Conservation (phyloP, 495 filamentous ascomycete genomes). For the Neurospora terricola region DNA sequence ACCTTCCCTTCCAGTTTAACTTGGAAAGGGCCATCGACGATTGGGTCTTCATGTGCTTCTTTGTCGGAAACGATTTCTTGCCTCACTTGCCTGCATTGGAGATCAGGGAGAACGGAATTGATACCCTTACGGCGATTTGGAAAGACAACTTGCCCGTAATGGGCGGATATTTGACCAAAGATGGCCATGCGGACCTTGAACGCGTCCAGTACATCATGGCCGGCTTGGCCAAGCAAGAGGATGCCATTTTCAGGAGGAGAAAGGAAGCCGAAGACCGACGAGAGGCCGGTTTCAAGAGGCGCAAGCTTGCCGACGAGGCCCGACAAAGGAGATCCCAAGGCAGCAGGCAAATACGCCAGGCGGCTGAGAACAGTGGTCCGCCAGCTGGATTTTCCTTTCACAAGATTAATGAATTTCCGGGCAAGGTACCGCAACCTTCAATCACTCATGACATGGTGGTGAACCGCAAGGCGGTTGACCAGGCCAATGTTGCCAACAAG, state of each 20-base stretch:
- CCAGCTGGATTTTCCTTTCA: slow-evolving; percentile 16
- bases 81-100: slow-evolving; percentile 94
- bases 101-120: slow-evolving; percentile 94
- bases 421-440: slow-evolving; percentile 42
- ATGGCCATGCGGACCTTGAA: slow-evolving; percentile 81
- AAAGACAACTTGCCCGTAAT: slow-evolving; percentile 81
- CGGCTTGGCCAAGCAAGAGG: slow-evolving; percentile 88
- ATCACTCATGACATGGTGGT: slow-evolving; percentile 83
- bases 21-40: slow-evolving; percentile 95
- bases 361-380: slow-evolving; percentile 12
- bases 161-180: slow-evolving; percentile 91
- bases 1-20: slow-evolving; percentile 68
- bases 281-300: slow-evolving; percentile 64
- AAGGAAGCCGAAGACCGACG: slow-evolving; percentile 73
- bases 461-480: slow-evolving; percentile 63
- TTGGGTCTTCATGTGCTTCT: slow-evolving; percentile 99
- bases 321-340: slow-evolving; percentile 11
- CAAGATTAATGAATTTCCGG: slow-evolving; percentile 47
- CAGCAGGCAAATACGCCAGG: slow-evolving; percentile 6
- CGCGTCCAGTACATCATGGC: slow-evolving; percentile 81
- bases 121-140: slow-evolving; percentile 93
- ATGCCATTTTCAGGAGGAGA: slow-evolving; percentile 81
- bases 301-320: slow-evolving; percentile 56
- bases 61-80: slow-evolving; percentile 98
- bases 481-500: slow-evolving; percentile 82